Base-by-base conservation (phyloP, 352 stramenopile species). In the Globisporangium orthogonon region DNA sequence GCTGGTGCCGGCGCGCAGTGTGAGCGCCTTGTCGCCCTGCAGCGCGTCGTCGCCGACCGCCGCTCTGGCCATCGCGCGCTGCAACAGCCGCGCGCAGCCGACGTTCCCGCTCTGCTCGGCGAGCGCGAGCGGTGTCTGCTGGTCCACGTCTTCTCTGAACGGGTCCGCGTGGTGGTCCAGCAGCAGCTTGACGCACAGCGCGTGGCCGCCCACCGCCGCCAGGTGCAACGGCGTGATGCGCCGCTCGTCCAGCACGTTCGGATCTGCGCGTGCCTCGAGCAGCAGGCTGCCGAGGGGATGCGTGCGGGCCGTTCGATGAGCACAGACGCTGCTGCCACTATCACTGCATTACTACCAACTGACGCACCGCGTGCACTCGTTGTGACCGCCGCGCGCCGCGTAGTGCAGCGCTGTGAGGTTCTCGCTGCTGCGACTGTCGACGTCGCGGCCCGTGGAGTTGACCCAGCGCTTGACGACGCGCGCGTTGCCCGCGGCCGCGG, bases 341-440 rank as follows among this genome's bases (percentile, higher is more conserved):
- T 37, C 31, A 37, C 31, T 3, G 31, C 31, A 13, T 13, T 13
- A 41, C 3, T 10, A 40, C 7, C 35, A 14, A 3, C 37, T 5
- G 4, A 41, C 37, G 37, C 37, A 78, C 70, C 78, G 64, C 39
- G 77, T 81, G 62, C 83, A 91, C 65, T 93, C 83, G 48, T 88
- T 89, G 65, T 93, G 83, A 43, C 83, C 83, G 50, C 80, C 75
- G 11, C 83, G 78, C 17, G 83, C 70, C 3, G 78, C 71, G 54
- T 93, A 93, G 35, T 93, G 83, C 46, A 93, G 62, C 41, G 80
- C 83, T n/a, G 78, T 88, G 56, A 89, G 69, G 65, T 93, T 93
- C 65, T 93, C 83, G 2, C 49, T 33, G 62, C 83, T 93, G 30
- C 78, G 73, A 15, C 70, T 74, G 58, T 93, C 77, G 14, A 93